A percentile compares a stretch with the other conserved stretches of the same genome.
Evolutionary conservation across 1,284 basidiomycete species (phyloP).

Genomic region (Ceratobasidium papillatum): DNA sequence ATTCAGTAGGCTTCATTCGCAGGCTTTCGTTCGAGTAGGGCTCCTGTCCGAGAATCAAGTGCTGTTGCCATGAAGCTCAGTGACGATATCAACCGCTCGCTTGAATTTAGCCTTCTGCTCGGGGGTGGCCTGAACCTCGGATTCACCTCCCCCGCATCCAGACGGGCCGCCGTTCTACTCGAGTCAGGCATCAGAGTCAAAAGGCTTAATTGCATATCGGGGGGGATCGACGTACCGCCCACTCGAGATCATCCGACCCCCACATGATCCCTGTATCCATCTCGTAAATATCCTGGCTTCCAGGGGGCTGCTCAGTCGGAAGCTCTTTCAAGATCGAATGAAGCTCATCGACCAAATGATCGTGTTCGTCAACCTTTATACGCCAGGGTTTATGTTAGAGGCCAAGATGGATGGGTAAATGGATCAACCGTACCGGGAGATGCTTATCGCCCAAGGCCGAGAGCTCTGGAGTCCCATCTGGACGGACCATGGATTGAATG

Average conservation of each 20-base stretch:
- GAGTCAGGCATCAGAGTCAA: background rate
- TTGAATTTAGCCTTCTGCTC: constrained; percentile 71
- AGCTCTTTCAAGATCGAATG: constrained; percentile 64
- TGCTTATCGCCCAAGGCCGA: constrained; percentile 58
- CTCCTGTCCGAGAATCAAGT: background rate
- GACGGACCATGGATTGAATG: constrained; percentile 60
- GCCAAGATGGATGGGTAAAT: background rate
- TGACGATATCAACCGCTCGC: constrained; percentile 71
- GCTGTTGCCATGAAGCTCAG: constrained; percentile 52
- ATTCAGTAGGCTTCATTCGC: background rate
- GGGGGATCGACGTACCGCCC: constrained; percentile 51
- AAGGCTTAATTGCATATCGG: background rate
- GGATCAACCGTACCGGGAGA: constrained; percentile 51
- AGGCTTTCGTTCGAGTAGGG: background rate
- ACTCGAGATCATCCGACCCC: constrained; percentile 64
- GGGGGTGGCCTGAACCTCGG: constrained; percentile 61
- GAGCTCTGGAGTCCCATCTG: constrained; percentile 59
- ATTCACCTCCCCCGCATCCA: constrained; percentile 65
- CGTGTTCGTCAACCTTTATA: constrained; percentile 46
- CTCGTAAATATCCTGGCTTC: constrained; percentile 74
- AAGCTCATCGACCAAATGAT: constrained; percentile 62
- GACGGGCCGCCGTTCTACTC: constrained; percentile 63
- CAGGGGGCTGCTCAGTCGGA: constrained; percentile 66
- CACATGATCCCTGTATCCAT: constrained; percentile 71
- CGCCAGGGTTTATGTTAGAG: constrained; percentile 44